Percentiles rank a stretch among this genome's conserved stretches.
phyloP scores from a whole-genome alignment of 192 early-diverging fungal species.

The Podila verticillata region DNA sequence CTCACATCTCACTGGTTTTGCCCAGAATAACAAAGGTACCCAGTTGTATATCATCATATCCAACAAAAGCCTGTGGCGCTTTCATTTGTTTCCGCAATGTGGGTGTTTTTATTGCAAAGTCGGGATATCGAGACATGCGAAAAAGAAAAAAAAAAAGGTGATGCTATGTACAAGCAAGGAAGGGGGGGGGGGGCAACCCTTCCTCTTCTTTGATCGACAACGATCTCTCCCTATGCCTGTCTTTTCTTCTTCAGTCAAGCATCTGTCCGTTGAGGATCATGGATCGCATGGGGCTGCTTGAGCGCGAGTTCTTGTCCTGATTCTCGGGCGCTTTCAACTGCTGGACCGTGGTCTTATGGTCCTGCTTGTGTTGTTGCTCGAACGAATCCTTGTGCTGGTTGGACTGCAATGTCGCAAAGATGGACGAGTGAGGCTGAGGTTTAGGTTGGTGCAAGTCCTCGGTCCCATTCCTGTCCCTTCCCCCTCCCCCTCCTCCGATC shows the following conservation, averaged over 20 bases:
- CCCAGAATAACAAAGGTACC: no score
- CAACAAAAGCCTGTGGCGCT: background rate
- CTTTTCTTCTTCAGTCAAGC: constrained; percentile 19
- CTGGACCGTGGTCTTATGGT: constrained; percentile 6
- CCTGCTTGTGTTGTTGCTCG: constrained; percentile 2
- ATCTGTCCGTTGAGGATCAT: constrained; percentile 50
- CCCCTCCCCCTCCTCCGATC: background rate
- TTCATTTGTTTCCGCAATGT: background rate
- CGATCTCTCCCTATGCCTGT: background rate
- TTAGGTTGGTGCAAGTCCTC: background rate
- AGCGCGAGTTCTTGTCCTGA: constrained; percentile 14
- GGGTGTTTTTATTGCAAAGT: background rate
- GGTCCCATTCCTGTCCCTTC: constrained; percentile 16
- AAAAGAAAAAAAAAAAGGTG: background rate
- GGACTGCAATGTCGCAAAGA: background rate
- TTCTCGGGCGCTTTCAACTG: background rate
- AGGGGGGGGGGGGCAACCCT: no score
- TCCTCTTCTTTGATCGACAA: background rate
- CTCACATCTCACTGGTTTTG: no score
- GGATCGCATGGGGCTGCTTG: constrained; percentile 36
- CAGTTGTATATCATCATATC: no score
- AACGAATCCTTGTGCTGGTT: background rate
- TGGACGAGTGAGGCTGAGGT: background rate
- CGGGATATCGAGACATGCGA: background rate
- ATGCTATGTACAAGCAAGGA: background rate